These are phyloP conservation scores for Elsinoe batatas DNA, from an alignment of 2,329 filamentous ascomycete genomes.

Conservation along the genomic window DNA sequence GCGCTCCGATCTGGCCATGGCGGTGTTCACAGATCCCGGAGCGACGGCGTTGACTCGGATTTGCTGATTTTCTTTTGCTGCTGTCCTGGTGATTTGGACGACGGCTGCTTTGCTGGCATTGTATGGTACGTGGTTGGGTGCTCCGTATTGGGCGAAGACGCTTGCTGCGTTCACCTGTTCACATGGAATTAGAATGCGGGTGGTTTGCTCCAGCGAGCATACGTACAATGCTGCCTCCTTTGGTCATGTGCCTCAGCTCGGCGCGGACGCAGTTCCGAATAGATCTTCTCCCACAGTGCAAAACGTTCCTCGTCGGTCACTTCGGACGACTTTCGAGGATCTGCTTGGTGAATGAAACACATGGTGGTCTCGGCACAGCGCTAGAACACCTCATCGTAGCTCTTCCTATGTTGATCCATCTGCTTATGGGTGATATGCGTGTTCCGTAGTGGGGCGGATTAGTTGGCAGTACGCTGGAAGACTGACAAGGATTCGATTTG, in stretches of 20 bases:
- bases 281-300: slow-evolving; percentile 26
- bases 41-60: slow-evolving; percentile 19
- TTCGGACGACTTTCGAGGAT: slow-evolving; percentile 20
- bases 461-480: slow-evolving; percentile 28
- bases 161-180: no score
- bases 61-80: slow-evolving; percentile 18
- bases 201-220: no score
- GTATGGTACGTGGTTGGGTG: slow-evolving; percentile 5
- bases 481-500: background rate
- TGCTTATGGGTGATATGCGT: no score
- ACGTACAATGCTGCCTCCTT: background rate
- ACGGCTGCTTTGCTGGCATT: slow-evolving; percentile 22
- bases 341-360: slow-evolving; percentile 28
- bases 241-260: background rate
- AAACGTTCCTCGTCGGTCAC: slow-evolving; percentile 20
- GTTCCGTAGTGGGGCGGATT: slow-evolving; percentile 10
- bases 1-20: background rate
- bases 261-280: slow-evolving; percentile 24
- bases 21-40: slow-evolving; percentile 5
- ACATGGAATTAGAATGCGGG: no score
- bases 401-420: background rate
- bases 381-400: slow-evolving; percentile 22
- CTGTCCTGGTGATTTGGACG: slow-evolving; percentile 18
- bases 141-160: no score
- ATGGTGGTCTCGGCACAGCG: slow-evolving; percentile 20